Base-by-base conservation (phyloP, 2,329 filamentous ascomycete genomes). In the Xylariales sp. region DNA sequence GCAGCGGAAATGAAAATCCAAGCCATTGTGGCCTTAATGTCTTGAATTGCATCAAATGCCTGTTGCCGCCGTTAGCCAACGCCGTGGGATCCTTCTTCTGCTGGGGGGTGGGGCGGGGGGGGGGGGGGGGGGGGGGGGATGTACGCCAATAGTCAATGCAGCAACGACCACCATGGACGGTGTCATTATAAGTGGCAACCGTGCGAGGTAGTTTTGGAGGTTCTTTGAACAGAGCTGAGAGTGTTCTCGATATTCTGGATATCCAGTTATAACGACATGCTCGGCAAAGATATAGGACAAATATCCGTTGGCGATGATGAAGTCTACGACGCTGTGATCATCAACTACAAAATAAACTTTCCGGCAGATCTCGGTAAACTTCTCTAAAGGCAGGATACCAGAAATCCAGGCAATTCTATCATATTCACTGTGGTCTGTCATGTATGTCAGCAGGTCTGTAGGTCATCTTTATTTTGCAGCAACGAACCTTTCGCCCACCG, bases 1-100 rank as follows among this genome's bases (percentile, higher is more conserved):
- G 64, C 63, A n/a, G 48, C 49, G 3, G 63, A 63, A 16, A 66
- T 61, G n/a, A 61, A 54, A 3, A 47, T 59, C 55, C 61, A 66
- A 12, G 62, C 61, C 24, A 51, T 34, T 12, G 51, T 50, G 4
- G 56, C 53, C 32, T 54, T 61, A 1, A 57, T 58, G 12, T 54
- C 49, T 37, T 67, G 63, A 9, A 65, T 48, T 5, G 55, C 52
- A 15, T 63, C 49, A 5, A 60, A 49, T 7, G 60, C 49, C 63
- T 65, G 18, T 8, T 27, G 8, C 8, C 24, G n/a, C 8, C 8
- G 24, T 27, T 27, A 27, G 24, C n/a, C 8, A n/a, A 8, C n/a
- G n/a, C 24, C 24, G 24, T n/a, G 8, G 8, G n/a, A 27, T 27
- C 8, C n/a, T n/a, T n/a, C n/a, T n/a, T n/a, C n/a, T n/a, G n/a